Evolutionary conservation across 2,329 filamentous ascomycete species (phyloP).

Genomic region (Coniochaeta sp.): DNA sequence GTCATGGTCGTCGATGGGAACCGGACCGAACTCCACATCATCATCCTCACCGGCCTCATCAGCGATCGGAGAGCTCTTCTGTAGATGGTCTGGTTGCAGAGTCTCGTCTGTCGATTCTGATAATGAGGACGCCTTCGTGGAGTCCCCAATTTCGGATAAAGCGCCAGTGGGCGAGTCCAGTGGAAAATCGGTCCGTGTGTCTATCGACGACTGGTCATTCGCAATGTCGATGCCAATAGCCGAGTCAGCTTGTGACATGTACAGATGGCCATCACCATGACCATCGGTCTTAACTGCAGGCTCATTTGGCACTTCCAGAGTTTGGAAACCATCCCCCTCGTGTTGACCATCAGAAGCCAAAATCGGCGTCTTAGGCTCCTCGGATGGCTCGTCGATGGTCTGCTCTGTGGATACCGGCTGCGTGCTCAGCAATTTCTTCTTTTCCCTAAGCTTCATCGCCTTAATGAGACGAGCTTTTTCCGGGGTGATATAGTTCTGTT

Average conservation of each 20-base stretch:
- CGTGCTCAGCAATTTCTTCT: slow-evolving; percentile 47
- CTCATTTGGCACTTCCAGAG: slow-evolving; percentile 16
- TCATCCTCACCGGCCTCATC: slow-evolving; percentile 1
- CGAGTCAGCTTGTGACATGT: slow-evolving; percentile 44
- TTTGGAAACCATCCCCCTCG: slow-evolving; percentile 19
- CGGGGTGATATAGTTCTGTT: slow-evolving; percentile 58
- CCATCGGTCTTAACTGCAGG: slow-evolving; percentile 17
- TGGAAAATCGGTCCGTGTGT: slow-evolving; percentile 48
- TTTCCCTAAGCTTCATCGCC: slow-evolving; percentile 82
- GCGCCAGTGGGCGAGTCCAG: slow-evolving; percentile 47
- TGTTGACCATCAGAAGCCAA: slow-evolving; percentile 26
- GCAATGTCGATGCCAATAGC: slow-evolving; percentile 45
- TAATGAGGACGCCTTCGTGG: slow-evolving; percentile 56
- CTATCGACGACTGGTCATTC: slow-evolving; percentile 38
- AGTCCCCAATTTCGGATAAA: slow-evolving; percentile 49
- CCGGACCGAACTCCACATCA: background rate
- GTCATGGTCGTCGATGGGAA: background rate
- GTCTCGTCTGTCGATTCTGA: slow-evolving; percentile 58
- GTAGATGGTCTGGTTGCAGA: slow-evolving; percentile 22
- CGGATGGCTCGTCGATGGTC: slow-evolving; percentile 15
- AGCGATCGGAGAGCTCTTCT: slow-evolving; percentile 11
- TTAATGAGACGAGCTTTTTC: slow-evolving; percentile 93
- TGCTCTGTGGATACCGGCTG: background rate
- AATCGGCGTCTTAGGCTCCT: slow-evolving; percentile 12
- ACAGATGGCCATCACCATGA: slow-evolving; percentile 22